Evolutionary conservation across 129 eudicot species (phyloP).

Genomic region (Cynara cardunculus): DNA sequence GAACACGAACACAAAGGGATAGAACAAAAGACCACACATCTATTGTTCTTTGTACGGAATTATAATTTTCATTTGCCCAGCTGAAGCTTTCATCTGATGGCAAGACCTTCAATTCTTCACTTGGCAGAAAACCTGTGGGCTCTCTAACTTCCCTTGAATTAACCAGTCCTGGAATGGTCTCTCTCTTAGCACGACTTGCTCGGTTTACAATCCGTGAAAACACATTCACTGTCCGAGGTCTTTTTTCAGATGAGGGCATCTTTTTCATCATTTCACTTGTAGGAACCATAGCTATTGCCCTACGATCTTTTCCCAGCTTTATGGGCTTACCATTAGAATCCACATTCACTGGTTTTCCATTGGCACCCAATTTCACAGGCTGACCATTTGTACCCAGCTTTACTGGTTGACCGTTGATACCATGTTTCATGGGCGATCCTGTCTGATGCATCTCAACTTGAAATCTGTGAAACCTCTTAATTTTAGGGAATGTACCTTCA

Average conservation of each 20-base stretch:
- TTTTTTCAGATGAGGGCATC: slow-evolving; percentile 18
- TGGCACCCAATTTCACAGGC: slow-evolving; percentile 41
- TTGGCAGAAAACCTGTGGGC: slow-evolving; percentile 49
- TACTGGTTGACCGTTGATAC: slow-evolving; percentile 46
- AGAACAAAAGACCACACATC: slow-evolving; percentile 93
- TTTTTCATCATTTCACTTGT: slow-evolving; percentile 48
- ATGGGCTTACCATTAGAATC: slow-evolving; percentile 47
- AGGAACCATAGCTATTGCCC: slow-evolving; percentile 62
- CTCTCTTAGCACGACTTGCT: slow-evolving; percentile 43
- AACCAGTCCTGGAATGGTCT: slow-evolving; percentile 29
- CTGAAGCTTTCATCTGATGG: slow-evolving; percentile 85
- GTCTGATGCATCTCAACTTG: slow-evolving; percentile 55
- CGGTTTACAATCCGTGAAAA: slow-evolving; percentile 38
- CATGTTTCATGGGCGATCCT: slow-evolving; percentile 44
- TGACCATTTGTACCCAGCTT: slow-evolving; percentile 48
- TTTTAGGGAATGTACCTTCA: slow-evolving; percentile 11
- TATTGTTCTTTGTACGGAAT: slow-evolving; percentile 68
- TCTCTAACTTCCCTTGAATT: slow-evolving; percentile 30
- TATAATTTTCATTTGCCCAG: slow-evolving; percentile 93
- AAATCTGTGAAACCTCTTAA: slow-evolving; percentile 17
- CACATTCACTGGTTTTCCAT: slow-evolving; percentile 49
- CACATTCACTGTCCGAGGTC: slow-evolving; percentile 31
- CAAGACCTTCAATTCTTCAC: slow-evolving; percentile 61
- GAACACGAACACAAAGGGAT: slow-evolving; percentile 78
- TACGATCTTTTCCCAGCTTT: slow-evolving; percentile 51